These are phyloP conservation scores for Sporothrix protearum DNA, from an alignment of 2,329 filamentous ascomycete species.

Conservation along the genomic window DNA sequence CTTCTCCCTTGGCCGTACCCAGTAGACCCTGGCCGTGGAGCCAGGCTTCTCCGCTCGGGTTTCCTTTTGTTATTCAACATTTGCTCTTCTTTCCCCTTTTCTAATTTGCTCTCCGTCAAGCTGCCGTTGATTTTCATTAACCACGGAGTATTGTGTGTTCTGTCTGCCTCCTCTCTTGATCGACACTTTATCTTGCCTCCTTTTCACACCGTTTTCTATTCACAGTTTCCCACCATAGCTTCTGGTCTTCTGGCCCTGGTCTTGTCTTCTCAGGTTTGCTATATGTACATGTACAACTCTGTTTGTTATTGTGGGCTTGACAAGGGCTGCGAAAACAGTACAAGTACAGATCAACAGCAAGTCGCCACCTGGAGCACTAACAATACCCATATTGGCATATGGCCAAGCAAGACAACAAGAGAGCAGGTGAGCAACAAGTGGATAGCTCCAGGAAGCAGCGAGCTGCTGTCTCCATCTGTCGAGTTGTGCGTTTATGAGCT, in stretches of 20 bases:
- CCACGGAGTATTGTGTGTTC: neutral
- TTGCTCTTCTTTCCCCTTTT: neutral
- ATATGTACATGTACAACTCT: neutral
- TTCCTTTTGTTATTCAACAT: neutral
- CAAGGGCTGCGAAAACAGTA: neutral
- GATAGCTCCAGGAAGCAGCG: neutral
- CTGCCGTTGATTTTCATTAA: neutral
- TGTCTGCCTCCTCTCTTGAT: constrained; percentile 1
- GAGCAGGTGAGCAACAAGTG: neutral
- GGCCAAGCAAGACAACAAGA: neutral
- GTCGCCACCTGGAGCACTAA: neutral
- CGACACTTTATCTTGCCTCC: neutral
- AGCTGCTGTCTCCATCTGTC: neutral
- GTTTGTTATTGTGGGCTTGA: neutral
- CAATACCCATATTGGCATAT: neutral
- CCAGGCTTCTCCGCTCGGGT: neutral
- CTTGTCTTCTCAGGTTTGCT: too few relatives aligned
- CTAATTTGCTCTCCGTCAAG: neutral
- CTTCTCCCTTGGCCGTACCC: too few relatives aligned
- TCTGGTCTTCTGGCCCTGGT: neutral
- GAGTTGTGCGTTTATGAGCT: neutral
- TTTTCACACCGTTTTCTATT: neutral
- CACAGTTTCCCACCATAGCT: neutral
- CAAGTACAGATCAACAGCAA: neutral
- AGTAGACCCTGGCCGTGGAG: neutral